Percentiles rank a stretch among this genome's conserved stretches.
These are phyloP conservation scores for Raddia distichophylla DNA, from an alignment of 176 grass and related monocot species.

Conservation along the genomic window DNA sequence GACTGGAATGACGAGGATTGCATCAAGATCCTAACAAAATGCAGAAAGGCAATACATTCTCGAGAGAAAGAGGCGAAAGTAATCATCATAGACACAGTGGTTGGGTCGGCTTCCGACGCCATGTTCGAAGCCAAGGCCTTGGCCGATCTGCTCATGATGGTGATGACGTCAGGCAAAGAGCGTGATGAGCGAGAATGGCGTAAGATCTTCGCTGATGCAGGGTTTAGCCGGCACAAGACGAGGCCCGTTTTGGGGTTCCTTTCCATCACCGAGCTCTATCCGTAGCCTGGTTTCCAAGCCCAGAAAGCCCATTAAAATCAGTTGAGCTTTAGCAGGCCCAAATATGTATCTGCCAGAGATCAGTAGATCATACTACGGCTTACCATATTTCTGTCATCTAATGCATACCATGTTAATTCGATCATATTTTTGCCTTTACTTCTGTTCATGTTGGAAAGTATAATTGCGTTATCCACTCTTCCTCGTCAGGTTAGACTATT, in stretches of 20 bases:
- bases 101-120: slow-evolving; percentile 3
- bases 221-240: slow-evolving; percentile 35
- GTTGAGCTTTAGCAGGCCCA: too few relatives aligned
- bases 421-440: too few relatives aligned
- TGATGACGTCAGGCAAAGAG: slow-evolving; percentile 44
- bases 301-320: too few relatives aligned
- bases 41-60: slow-evolving; percentile 43
- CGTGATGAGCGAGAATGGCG: slow-evolving; percentile 47
- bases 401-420: too few relatives aligned
- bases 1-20: slow-evolving; percentile 23
- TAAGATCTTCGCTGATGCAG: slow-evolving; percentile 45
- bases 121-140: slow-evolving; percentile 32
- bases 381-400: too few relatives aligned
- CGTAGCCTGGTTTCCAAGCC: neutral
- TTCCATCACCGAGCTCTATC: slow-evolving; percentile 47
- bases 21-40: slow-evolving; percentile 42
- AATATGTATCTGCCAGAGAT: too few relatives aligned
- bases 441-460: too few relatives aligned
- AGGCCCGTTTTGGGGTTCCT: slow-evolving; percentile 21
- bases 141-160: slow-evolving; percentile 49
- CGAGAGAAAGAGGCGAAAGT: slow-evolving; percentile 35
- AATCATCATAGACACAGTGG: slow-evolving; percentile 44
- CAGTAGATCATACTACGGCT: too few relatives aligned
- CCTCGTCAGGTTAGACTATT: too few relatives aligned
- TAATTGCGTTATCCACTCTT: too few relatives aligned